Conservation (phyloP, 768 basidiomycete species). For the Artomyces pyxidatus region DNA sequence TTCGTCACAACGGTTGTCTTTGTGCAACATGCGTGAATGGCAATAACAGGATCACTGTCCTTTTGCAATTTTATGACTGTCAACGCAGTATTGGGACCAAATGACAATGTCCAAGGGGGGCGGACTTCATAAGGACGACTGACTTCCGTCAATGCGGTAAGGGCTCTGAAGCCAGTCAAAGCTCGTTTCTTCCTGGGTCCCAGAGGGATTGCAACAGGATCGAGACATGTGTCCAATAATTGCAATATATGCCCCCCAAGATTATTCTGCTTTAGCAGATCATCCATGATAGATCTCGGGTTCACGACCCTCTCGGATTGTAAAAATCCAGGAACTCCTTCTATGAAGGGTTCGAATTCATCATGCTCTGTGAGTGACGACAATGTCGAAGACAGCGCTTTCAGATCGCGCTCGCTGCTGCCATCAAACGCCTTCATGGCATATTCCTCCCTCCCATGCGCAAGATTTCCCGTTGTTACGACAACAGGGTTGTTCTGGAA, state of each 20-base stretch:
- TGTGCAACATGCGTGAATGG: conserved; percentile 1
- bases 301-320: background rate
- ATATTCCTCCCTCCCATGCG: background rate
- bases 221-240: background rate
- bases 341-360: conserved; percentile 4
- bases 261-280: conserved; percentile 2
- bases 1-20: background rate
- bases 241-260: background rate
- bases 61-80: background rate
- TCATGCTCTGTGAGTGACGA: background rate
- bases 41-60: background rate
- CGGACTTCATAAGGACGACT: background rate
- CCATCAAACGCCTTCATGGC: background rate
- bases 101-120: conserved; percentile 2
- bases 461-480: background rate
- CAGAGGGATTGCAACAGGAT: background rate
- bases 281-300: background rate
- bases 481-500: background rate
- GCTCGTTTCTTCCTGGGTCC: background rate
- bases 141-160: background rate
- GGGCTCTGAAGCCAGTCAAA: background rate
- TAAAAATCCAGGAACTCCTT: conserved; percentile 2
- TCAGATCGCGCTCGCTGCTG: background rate
- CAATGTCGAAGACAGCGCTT: background rate
- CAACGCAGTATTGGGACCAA: background rate